Base-by-base conservation (phyloP, 306 rosid species). In the Pyrus bretschneideri region DNA sequence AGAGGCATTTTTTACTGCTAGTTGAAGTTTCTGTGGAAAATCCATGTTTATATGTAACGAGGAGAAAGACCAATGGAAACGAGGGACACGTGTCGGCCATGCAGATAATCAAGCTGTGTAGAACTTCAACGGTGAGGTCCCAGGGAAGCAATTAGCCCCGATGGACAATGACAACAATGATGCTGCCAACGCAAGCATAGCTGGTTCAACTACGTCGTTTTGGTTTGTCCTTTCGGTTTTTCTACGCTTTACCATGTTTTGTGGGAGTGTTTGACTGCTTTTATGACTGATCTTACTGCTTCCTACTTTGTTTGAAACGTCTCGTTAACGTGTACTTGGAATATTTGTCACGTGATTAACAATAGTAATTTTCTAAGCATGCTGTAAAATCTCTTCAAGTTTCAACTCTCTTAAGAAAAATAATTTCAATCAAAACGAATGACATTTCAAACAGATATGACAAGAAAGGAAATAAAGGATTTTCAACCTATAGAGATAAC, bases 131-230 rank as follows among this genome's bases (percentile, higher is more conserved):
- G 7, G 25, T 4, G 51, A 40, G 70, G 73, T 19, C 82, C 76
- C 81, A 61, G 55, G 13, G 27, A 45, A 44, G 44, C 57, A 17
- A 51, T 27, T 31, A 49, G 40, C 11, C 42, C 66, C 69, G 58
- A 58, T 54, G 82, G 76, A 58, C 71, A 80, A 29, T 75, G 88
- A 46, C 54, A 17, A 87, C 80, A 85, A 81, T 78, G 82, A 86
- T 85, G 80, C 81, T 83, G 92, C 87, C 92, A 90, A 86, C 87
- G 82, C 66, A 40, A 67, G 74, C 81, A 80, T 86, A 81, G 88
- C 91, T 90, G 92, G 88, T 81, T 83, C 42, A 6, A 79, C 83
- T n/a, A 33, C 74, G 77, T 69, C 87, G 87, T 76, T 80, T 76
- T 42, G n/a, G 30, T 11, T 5, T n/a, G 18, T 29, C 23, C 12